Percentiles rank a stretch among this genome's conserved stretches.
Evolutionary conservation across 768 basidiomycete genomes (phyloP).

Genomic region (Russula olivacea): DNA sequence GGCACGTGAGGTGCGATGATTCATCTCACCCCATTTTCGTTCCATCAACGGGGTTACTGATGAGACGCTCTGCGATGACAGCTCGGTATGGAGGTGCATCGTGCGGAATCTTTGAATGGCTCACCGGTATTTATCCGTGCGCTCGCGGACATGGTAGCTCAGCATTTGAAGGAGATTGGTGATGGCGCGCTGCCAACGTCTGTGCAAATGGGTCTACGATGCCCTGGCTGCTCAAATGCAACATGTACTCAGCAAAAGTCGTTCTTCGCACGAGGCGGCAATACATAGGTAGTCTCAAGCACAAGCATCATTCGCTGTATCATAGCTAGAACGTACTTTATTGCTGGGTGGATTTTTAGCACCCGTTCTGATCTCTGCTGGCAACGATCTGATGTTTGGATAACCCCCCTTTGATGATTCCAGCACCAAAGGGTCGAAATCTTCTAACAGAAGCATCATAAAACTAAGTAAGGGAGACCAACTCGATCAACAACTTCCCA

Average conservation of each 20-base stretch:
- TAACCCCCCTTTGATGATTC: neutral
- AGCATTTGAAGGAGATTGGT: constrained; percentile 64
- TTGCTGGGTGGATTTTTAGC: neutral
- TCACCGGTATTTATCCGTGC: constrained; percentile 95
- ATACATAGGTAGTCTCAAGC: constrained; percentile 18
- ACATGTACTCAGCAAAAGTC: constrained; percentile 83
- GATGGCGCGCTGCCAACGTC: constrained; percentile 61
- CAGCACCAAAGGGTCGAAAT: neutral
- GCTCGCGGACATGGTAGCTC: constrained; percentile 81
- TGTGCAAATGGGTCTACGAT: constrained; percentile 77
- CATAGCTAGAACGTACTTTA: neutral
- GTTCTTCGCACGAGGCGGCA: constrained; percentile 81
- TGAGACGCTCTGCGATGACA: constrained; percentile 31
- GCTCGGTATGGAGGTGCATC: constrained; percentile 87
- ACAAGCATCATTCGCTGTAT: no score
- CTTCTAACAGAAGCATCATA: no score
- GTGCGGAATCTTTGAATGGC: constrained; percentile 89
- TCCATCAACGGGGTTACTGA: neutral
- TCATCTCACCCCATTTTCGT: neutral
- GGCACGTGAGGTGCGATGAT: constrained; percentile 76
- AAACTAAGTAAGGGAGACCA: no score
- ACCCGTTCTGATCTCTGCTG: neutral
- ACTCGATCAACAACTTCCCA: neutral
- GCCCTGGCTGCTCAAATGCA: constrained; percentile 89
- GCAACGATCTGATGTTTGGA: neutral